Base-by-base conservation (phyloP, 2,329 filamentous ascomycete genomes). In the Microsporum canis region DNA sequence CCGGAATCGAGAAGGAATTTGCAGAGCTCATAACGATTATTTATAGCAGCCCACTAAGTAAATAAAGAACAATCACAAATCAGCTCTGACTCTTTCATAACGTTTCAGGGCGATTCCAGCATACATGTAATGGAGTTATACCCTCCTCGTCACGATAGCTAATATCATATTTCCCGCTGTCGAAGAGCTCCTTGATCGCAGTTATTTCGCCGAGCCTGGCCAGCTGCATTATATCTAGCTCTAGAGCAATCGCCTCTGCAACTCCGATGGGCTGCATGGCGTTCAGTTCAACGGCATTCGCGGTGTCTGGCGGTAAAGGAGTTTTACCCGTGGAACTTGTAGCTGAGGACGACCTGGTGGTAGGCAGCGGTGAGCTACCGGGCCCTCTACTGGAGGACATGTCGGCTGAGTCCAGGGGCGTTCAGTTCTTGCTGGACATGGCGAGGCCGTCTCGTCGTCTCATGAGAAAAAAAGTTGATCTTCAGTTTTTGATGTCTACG, bases 11-110 rank as follows among this genome's bases (percentile, higher is more conserved):
- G 83, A 51, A 99, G 85, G 75, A 95, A 96, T 74, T 94, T 92
- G 82, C 92, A 96, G 80, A 97, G 91, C 66, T 89, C 89, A 77
- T 92, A 95, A 73, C 96, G 94, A 71, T 97, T 97, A 78, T 99
- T 99, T 74, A 99, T 97, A 41, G 95, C 90, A 55, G 94, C 94
- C 94, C 94, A 99, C 90, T 99, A 72, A 59, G 27, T n/a, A 14
- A 34, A 23, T 23, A 23, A 5, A 55, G 2, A 60, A 36, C 61
- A 57, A 41, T 68, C 64, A 61, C 59, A 59, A 14, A 62, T 65
- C 57, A 66, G 62, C 63, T 31, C 65, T 5, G 12, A 27, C 53
- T 12, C 29, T 6, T 45, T 31, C 3, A 7, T 58, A 38, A 36
- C 29, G n/a, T n/a, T 14, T 38, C 4, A 33, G 7, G 1, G 31